Conservation (phyloP, 2,329 filamentous ascomycete genomes). For the Lasiodiplodia citricola region DNA sequence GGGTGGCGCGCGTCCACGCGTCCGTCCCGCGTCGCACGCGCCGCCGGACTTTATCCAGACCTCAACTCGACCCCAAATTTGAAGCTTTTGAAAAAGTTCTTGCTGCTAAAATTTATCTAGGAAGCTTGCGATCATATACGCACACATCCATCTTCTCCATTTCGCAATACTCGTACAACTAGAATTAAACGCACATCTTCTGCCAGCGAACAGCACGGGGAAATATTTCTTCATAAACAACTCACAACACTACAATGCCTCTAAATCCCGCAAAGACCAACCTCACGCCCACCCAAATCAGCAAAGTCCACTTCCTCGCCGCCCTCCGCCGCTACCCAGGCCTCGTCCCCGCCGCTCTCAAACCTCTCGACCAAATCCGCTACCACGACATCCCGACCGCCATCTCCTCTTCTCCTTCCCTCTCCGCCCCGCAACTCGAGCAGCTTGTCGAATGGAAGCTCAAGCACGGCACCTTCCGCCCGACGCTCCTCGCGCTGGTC, state of each 20-base stretch:
- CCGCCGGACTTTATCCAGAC: conserved; percentile 19
- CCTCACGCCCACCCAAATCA: neutral
- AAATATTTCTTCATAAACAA: neutral
- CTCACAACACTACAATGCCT: neutral
- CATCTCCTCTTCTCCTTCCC: conserved; percentile 17
- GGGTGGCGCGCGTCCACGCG: conserved; percentile 7
- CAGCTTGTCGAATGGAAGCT: conserved; percentile 49
- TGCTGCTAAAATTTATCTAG: neutral
- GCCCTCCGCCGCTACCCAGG: conserved; percentile 36
- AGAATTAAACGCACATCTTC: neutral
- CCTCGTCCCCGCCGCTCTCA: conserved; percentile 36
- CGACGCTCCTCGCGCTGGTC: conserved; percentile 52
- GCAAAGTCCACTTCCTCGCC: conserved; percentile 30
- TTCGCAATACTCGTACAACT: neutral
- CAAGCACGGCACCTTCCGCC: conserved; percentile 58
- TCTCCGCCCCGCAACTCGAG: conserved; percentile 34
- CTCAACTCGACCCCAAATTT: conserved; percentile 2
- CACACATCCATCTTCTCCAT: neutral
- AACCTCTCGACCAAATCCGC: conserved; percentile 40
- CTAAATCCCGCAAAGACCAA: neutral
- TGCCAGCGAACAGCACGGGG: neutral
- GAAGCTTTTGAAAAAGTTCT: neutral
- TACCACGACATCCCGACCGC: conserved; percentile 38
- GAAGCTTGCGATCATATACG: neutral
- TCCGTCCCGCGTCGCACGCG: conserved; percentile 12